Evolutionary conservation across 352 stramenopile genomes (phyloP).

Genomic region (Phytophthora rubi): DNA sequence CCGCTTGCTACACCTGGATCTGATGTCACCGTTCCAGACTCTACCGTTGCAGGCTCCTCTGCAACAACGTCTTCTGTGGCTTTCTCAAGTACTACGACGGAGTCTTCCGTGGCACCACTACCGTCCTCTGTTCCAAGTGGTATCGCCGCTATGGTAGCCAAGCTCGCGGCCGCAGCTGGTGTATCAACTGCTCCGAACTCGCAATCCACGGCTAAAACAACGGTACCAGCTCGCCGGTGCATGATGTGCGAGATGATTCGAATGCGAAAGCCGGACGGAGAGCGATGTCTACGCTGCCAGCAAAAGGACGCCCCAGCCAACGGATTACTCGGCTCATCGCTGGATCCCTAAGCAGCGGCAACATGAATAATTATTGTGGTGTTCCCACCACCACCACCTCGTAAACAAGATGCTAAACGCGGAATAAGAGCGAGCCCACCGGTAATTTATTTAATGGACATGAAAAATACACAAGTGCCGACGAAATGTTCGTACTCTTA

Average conservation of each 20-base stretch:
- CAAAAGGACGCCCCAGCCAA: conserved; percentile 26
- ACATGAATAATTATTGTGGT: too few species aligned
- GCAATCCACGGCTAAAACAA: conserved; percentile 12
- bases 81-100: conserved; percentile 4
- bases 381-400: neutral
- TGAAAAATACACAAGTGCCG: too few species aligned
- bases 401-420: neutral
- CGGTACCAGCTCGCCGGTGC: conserved; percentile 26
- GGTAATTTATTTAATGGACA: too few species aligned
- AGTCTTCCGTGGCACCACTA: neutral
- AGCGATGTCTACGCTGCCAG: conserved; percentile 46
- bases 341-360: too few species aligned
- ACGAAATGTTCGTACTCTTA: too few species aligned
- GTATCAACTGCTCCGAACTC: neutral
- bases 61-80: neutral
- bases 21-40: neutral
- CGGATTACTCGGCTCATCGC: neutral
- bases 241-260: conserved; percentile 59
- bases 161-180: neutral
- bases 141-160: neutral
- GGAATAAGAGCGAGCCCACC: too few species aligned
- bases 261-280: conserved; percentile 46
- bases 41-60: neutral
- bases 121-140: neutral
- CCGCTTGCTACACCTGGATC: neutral